These are phyloP conservation scores for Pugionium dolabratum DNA, from an alignment of 345 rosid genomes.

Conservation along the genomic window DNA sequence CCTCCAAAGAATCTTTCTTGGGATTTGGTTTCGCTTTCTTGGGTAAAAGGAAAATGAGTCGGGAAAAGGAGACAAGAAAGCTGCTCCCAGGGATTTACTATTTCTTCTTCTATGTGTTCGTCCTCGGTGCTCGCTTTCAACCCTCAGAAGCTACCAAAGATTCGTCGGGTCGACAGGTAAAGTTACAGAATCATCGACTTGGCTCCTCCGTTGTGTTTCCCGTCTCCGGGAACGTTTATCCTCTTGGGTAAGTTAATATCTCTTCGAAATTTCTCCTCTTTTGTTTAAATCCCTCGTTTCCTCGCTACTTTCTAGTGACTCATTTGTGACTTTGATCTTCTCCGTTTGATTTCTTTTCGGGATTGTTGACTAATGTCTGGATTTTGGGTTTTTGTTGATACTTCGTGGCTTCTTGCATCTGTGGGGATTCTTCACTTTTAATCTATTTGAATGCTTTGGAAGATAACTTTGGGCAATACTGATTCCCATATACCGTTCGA, in stretches of 20 bases:
- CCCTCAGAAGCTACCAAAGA: conserved; percentile 31
- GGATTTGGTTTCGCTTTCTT: conserved; percentile 36
- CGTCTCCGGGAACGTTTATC: conserved; percentile 78
- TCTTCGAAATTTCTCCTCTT: conserved; percentile 8
- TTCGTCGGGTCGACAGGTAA: conserved; percentile 14
- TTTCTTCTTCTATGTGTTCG: conserved; percentile 7
- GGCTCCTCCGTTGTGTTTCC: conserved; percentile 65
- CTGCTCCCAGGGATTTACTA: conserved; percentile 5
- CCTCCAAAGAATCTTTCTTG: conserved; percentile 3
- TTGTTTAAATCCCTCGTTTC: not conserved
- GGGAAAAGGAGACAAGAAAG: conserved; percentile 17
- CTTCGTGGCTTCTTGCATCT: conserved; percentile 10
- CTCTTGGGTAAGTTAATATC: conserved; percentile 64
- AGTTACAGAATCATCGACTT: conserved; percentile 33
- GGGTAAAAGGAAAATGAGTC: conserved; percentile 17
- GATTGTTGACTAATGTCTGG: conserved; percentile 4
- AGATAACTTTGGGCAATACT: conserved; percentile 4
- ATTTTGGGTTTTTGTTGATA: not conserved
- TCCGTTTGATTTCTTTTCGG: not conserved
- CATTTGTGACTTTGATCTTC: conserved; percentile 14
- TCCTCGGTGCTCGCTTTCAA: conserved; percentile 23
- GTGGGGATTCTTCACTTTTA: not conserved
- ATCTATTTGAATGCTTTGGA: not conserved
- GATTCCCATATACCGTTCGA: not conserved
- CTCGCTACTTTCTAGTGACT: not conserved